Evolutionary conservation across 345 rosid genomes (phyloP).

Genomic region (Salix purpurea): DNA sequence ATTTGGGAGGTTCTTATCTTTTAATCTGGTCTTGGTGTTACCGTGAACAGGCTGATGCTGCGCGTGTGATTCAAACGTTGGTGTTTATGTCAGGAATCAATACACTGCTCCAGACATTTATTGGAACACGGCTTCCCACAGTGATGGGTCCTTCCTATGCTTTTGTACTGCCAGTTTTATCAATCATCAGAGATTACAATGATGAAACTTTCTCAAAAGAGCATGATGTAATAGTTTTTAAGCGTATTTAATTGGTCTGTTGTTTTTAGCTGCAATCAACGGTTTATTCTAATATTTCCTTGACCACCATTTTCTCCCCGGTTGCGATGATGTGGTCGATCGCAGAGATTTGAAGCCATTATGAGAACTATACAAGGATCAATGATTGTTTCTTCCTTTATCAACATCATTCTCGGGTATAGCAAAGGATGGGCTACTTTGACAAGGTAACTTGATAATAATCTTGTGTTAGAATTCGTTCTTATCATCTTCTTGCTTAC

Average conservation of each 20-base stretch:
- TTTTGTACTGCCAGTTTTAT: slow-evolving; percentile 61
- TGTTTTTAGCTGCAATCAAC: neutral
- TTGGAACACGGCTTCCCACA: slow-evolving; percentile 88
- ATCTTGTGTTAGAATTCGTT: slow-evolving; percentile 1
- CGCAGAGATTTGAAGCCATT: slow-evolving; percentile 68
- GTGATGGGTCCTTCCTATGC: slow-evolving; percentile 93
- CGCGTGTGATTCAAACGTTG: slow-evolving; percentile 71
- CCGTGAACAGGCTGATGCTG: slow-evolving; percentile 73
- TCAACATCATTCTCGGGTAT: slow-evolving; percentile 77
- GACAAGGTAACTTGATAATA: slow-evolving; percentile 46
- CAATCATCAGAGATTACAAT: slow-evolving; percentile 66
- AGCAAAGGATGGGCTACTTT: slow-evolving; percentile 68
- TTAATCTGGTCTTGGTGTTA: slow-evolving; percentile 6
- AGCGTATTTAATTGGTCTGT: neutral
- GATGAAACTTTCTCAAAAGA: slow-evolving; percentile 45
- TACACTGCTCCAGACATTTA: slow-evolving; percentile 77
- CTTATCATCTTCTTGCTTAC: neutral
- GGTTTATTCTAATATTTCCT: neutral
- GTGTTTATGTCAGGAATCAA: slow-evolving; percentile 90
- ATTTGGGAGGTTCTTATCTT: neutral
- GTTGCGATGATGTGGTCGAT: slow-evolving; percentile 11
- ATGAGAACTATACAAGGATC: slow-evolving; percentile 95
- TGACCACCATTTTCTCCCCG: neutral
- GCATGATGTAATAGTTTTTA: slow-evolving; percentile 47
- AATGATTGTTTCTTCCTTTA: slow-evolving; percentile 72